Percentiles rank a stretch among this genome's conserved stretches.
Evolutionary conservation across 1,284 basidiomycete species (phyloP).

Genomic region (Trametes versicolor): DNA sequence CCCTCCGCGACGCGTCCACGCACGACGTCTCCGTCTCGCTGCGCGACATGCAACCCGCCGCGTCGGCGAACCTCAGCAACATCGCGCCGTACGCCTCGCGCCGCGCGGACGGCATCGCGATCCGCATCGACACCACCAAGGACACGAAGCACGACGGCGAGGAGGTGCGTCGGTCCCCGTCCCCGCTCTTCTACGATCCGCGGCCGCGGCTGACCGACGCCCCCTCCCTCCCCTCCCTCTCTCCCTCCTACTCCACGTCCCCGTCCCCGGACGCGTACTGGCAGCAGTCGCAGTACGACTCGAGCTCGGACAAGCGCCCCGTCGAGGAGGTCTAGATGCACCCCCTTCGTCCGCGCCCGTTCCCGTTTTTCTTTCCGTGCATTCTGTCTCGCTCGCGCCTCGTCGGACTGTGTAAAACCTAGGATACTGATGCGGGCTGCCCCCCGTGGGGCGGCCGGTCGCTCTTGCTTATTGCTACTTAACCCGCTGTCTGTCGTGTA

Average conservation of each 20-base stretch:
- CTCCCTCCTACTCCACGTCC: not conserved
- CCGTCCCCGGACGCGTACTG: not conserved
- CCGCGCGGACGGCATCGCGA: constrained; percentile 44
- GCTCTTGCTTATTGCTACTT: constrained; percentile 16
- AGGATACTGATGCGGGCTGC: constrained; percentile 11
- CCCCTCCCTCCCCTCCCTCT: not conserved
- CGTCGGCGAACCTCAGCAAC: constrained; percentile 20
- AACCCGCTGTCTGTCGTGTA: not conserved
- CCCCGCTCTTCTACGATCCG: too few relatives aligned
- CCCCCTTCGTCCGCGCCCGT: not conserved
- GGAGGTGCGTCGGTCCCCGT: constrained; percentile 3
- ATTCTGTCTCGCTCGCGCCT: not conserved
- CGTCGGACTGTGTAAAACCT: constrained; percentile 15
- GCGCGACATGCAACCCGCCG: constrained; percentile 46
- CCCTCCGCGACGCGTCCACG: constrained; percentile 53
- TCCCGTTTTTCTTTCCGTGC: not conserved
- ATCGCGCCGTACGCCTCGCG: constrained; percentile 17
- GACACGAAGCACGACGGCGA: constrained; percentile 49
- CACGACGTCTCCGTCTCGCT: constrained; percentile 59
- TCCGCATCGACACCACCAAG: constrained; percentile 63
- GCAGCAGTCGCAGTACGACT: constrained; percentile 20
- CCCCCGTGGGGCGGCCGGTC: not conserved
- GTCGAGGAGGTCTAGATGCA: constrained; percentile 22
- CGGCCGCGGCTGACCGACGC: too few relatives aligned
- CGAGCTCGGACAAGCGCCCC: constrained; percentile 22